These are phyloP conservation scores for Cyclotella sp. DNA, from an alignment of 108 stramenopile species.

Conservation along the genomic window DNA sequence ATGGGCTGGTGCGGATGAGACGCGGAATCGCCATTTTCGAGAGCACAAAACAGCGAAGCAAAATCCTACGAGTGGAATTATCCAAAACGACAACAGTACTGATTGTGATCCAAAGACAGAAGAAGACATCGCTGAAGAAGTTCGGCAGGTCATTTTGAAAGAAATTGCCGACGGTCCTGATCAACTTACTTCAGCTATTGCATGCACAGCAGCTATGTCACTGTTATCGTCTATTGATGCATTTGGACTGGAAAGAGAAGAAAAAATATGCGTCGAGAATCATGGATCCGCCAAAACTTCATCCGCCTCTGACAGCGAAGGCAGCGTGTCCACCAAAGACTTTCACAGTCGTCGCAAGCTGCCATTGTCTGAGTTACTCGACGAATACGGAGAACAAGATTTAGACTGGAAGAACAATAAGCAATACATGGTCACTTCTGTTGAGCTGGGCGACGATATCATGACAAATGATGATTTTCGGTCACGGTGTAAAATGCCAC, in stretches of 20 bases:
- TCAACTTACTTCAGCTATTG: slow-evolving; percentile 45
- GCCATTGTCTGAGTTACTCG: slow-evolving; percentile 51
- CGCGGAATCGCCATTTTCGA: too few relatives aligned
- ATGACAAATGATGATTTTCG: slow-evolving; percentile 35
- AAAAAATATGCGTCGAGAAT: background rate
- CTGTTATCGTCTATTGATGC: slow-evolving; percentile 45
- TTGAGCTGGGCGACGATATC: background rate
- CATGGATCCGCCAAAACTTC: slow-evolving; percentile 1
- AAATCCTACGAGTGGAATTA: too few relatives aligned
- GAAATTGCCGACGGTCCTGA: slow-evolving; percentile 33
- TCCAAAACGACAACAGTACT: background rate
- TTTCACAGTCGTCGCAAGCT: slow-evolving; percentile 11
- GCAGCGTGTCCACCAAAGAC: background rate
- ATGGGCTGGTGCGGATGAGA: slow-evolving; percentile 32
- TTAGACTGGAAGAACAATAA: slow-evolving; percentile 55
- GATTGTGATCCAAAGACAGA: slow-evolving; percentile 7
- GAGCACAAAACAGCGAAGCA: too few relatives aligned
- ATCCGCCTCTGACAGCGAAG: background rate
- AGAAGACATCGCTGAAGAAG: slow-evolving; percentile 9
- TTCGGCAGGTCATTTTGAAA: background rate
- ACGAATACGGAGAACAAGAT: slow-evolving; percentile 73
- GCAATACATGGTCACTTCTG: background rate
- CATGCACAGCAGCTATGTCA: slow-evolving; percentile 52
- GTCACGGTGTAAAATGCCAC: slow-evolving; percentile 31
- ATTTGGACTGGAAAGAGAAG: slow-evolving; percentile 19